A percentile compares a stretch with the other conserved stretches of the same genome.
Evolutionary conservation across 192 early-diverging fungal genomes (phyloP).

Genomic region (Coemansia sp.): DNA sequence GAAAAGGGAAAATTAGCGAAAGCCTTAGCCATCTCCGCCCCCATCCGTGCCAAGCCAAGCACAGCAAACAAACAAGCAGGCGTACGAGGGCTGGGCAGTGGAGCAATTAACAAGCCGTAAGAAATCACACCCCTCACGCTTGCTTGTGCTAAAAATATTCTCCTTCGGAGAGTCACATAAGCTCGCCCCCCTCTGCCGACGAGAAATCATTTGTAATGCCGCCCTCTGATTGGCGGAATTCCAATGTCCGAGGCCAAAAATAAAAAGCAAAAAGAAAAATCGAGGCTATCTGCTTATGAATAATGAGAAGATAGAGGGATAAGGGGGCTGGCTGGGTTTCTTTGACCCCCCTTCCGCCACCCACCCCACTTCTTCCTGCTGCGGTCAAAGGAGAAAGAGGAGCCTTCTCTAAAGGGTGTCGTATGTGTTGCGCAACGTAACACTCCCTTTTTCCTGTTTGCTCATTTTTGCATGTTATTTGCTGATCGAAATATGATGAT

Average conservation of each 20-base stretch:
- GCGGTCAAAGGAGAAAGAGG: too few relatives aligned
- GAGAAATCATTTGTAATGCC: conserved; percentile 4
- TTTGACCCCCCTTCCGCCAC: neutral
- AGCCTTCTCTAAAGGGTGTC: too few relatives aligned
- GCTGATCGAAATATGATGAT: neutral
- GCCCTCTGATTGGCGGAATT: conserved; percentile 7
- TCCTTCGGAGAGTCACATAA: neutral
- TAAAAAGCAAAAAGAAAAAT: too few relatives aligned
- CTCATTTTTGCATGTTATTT: neutral
- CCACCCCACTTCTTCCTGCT: neutral
- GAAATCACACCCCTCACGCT: too few relatives aligned
- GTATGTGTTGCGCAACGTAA: conserved; percentile 1
- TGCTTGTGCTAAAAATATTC: neutral
- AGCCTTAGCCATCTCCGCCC: too few relatives aligned
- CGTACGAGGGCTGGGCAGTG: too few relatives aligned
- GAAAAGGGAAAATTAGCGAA: conserved; percentile 6
- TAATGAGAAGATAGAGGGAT: too few relatives aligned
- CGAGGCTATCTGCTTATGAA: too few relatives aligned
- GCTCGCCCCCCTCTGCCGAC: neutral
- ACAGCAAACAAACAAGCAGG: neutral
- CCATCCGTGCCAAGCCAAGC: too few relatives aligned
- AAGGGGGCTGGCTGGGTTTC: neutral
- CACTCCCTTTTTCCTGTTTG: neutral
- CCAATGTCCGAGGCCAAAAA: neutral
- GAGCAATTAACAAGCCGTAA: too few relatives aligned